Conservation (phyloP, 495 filamentous ascomycete species). For the Achaetomiella virescens region DNA sequence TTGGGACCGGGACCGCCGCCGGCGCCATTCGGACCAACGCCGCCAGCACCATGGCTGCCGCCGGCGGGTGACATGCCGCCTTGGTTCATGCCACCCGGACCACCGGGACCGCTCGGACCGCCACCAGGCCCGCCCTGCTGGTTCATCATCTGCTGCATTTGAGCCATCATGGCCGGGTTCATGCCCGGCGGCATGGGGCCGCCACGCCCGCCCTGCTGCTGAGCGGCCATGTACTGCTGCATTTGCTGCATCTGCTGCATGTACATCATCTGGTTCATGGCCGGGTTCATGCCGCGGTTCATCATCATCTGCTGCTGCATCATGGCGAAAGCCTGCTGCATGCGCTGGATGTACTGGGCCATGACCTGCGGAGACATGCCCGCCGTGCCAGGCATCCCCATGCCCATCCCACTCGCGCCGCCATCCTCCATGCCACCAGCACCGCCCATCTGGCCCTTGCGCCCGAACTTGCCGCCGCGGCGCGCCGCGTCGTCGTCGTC, state of each 20-base stretch:
- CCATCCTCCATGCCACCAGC: constrained; percentile 20
- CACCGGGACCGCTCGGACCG: constrained; percentile 24
- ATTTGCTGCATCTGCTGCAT: constrained; percentile 84
- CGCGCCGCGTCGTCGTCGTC: constrained; percentile 78
- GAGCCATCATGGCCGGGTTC: constrained; percentile 78
- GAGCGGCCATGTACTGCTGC: constrained; percentile 50
- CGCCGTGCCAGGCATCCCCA: constrained; percentile 34
- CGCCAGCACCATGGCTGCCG: background rate
- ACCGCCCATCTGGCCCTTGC: constrained; percentile 29
- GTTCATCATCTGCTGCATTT: constrained; percentile 79
- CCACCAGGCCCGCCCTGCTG: constrained; percentile 49
- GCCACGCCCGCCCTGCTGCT: constrained; percentile 29
- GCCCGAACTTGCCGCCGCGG: constrained; percentile 46
- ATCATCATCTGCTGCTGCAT: constrained; percentile 84
- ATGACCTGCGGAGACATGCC: constrained; percentile 93
- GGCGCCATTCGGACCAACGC: background rate
- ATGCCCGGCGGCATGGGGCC: constrained; percentile 49
- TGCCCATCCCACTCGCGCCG: constrained; percentile 33
- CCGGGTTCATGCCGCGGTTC: constrained; percentile 55
- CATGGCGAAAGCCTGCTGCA: constrained; percentile 92
- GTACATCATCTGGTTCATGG: constrained; percentile 56
- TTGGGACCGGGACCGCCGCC: constrained; percentile 14
- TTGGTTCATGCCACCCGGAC: constrained; percentile 20
- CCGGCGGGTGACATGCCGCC: constrained; percentile 1
- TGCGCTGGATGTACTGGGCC: constrained; percentile 94